Base-by-base conservation (phyloP, 176 grass and related monocot species). In the Paspalum vaginatum region DNA sequence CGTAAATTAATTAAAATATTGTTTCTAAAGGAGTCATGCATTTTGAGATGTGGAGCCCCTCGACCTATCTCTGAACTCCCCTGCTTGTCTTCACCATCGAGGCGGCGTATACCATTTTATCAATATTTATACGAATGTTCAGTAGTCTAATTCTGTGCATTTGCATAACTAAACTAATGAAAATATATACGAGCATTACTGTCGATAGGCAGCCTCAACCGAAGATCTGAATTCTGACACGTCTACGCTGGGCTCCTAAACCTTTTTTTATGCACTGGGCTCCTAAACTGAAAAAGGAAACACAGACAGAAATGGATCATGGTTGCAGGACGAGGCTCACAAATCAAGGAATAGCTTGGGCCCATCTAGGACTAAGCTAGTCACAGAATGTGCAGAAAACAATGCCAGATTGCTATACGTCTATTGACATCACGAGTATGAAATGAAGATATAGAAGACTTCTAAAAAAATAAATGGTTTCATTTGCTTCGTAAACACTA, bases 361-460 rank as follows among this genome's bases (percentile, higher is more conserved):
- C 16, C 22, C 56, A 61, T 32, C 53, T 16, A 20, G 49, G 14
- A 51, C 16, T 59, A 39, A 32, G 32, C 32, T 32, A 32, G 1
- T 42, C 63, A 26, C 74, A 50, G 61, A 80, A 86, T 59, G 69
- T 78, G 26, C 70, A 13, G 78, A 68, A 86, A 74, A 52, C 84
- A 68, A 81, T 52, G 78, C 69, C 69, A 59, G 60, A 73, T 13
- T 40, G 18, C 1, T 24, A 21, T 11, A 11, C 4, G 20, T 37
- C 20, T 15, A 27, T 47, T 15, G 1, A 12, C 26, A 7, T 7
- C n/a, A 48, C 5, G 12, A 7, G 8, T 15, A 70, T 27, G 12
- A 16, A 48, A 68, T 9, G 37, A 65, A 65, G 37, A 65, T 42
- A 17, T 0, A 58, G 21, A 53, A 58, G 11, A 7, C 47, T 38